Evolutionary conservation across 805 yeast genomes (phyloP).

Genomic region (Lipomyces yamadae): DNA sequence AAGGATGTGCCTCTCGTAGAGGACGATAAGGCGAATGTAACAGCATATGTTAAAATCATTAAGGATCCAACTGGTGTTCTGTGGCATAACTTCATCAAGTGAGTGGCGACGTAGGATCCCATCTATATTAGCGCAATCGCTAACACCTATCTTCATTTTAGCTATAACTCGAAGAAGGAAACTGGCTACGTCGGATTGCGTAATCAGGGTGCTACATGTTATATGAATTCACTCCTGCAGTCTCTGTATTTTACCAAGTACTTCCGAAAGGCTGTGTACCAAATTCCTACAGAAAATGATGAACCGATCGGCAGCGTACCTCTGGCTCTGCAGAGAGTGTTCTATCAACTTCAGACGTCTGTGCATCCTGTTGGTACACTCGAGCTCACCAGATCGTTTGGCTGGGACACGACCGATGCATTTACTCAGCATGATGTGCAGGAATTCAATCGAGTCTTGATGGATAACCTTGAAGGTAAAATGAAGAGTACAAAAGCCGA

Average conservation of each 20-base stretch:
- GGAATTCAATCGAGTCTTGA: constrained; percentile 89
- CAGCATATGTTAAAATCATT: constrained; percentile 75
- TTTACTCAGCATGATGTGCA: constrained; percentile 98
- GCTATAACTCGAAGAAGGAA: constrained; percentile 78
- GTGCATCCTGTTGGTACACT: constrained; percentile 78
- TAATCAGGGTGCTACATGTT: constrained; percentile 99
- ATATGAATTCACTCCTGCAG: constrained; percentile 88
- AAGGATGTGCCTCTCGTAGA: constrained; percentile 52
- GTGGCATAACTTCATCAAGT: constrained; percentile 83
- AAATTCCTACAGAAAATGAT: constrained; percentile 78
- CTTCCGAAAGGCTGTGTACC: constrained; percentile 84
- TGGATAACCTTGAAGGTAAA: constrained; percentile 89
- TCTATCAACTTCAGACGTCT: constrained; percentile 77
- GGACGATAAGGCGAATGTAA: constrained; percentile 66
- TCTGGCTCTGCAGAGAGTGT: constrained; percentile 82
- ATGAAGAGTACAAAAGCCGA: constrained; percentile 89
- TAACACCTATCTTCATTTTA: not conserved
- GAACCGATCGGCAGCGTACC: constrained; percentile 66
- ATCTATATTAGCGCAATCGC: too few relatives aligned
- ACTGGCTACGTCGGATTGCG: constrained; percentile 93
- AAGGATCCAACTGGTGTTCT: constrained; percentile 92
- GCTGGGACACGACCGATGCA: constrained; percentile 96
- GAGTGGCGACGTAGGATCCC: constrained; percentile 19
- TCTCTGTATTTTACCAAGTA: constrained; percentile 83
- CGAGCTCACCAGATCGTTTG: constrained; percentile 88